These are phyloP conservation scores for Hypoxylon sp. DNA, from an alignment of 2,329 filamentous ascomycete genomes.

Conservation along the genomic window DNA sequence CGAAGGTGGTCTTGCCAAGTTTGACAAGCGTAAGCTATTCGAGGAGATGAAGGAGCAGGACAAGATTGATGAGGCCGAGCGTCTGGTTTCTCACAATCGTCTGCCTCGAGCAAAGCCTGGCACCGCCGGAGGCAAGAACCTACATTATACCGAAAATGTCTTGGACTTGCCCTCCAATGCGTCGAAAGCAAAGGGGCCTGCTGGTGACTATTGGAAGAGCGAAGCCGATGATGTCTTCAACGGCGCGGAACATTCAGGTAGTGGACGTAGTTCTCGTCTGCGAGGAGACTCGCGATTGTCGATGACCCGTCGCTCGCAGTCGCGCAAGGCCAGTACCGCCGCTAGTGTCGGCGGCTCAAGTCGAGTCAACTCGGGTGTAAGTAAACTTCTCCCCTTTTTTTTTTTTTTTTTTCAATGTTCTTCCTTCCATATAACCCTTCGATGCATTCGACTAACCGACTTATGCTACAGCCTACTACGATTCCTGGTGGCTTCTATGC, in stretches of 20 bases:
- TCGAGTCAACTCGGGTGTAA: conserved; percentile 65
- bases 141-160: conserved; percentile 93
- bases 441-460: conserved; percentile 20
- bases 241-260: conserved; percentile 62
- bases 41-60: conserved; percentile 93
- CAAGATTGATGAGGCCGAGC: conserved; percentile 87
- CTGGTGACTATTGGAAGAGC: conserved; percentile 78
- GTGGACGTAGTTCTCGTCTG: conserved; percentile 66
- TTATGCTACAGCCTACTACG: conserved; percentile 54
- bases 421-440: neutral
- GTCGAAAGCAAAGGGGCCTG: conserved; percentile 58
- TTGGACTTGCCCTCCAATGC: conserved; percentile 71
- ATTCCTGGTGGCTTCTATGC: conserved; percentile 65
- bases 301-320: conserved; percentile 66
- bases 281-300: conserved; percentile 69
- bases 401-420: too few species aligned
- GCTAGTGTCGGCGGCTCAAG: conserved; percentile 58
- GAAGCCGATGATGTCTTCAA: conserved; percentile 72
- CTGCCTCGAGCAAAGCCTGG: conserved; percentile 73
- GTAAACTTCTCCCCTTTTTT: conserved; percentile 44
- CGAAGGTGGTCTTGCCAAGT: conserved; percentile 88
- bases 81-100: conserved; percentile 92
- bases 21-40: conserved; percentile 93
- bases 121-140: conserved; percentile 86
- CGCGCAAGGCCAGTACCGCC: conserved; percentile 68